Evolutionary conservation across 2,329 filamentous ascomycete genomes (phyloP), one percentile per base, ranked within the genome.

Genomic region (Periconia digitata): DNA sequence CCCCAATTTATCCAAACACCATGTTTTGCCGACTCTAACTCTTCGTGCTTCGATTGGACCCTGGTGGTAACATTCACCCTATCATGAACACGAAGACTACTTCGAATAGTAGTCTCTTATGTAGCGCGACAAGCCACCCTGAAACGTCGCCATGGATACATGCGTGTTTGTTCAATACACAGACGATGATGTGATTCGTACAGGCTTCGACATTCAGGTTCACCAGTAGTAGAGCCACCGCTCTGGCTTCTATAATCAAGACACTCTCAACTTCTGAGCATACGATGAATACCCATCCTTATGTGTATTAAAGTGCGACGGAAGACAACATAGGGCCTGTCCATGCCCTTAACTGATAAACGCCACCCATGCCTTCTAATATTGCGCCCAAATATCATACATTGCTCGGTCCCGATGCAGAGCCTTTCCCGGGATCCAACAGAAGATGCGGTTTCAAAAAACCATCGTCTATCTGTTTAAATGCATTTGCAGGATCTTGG

Each of bases 381-480:
- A 10, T 32, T 12, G 10, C n/a, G n/a, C 27, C 10, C 42, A 34
- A 16, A 27, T 53, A 36, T 62, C 55, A 71, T 16, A 69, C 68
- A 56, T 70, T 71, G 47, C 54, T 60, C 17, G 66, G 63, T 8
- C 68, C 68, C 2, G 67, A 62, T 1, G 67, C 68, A 34, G 53
- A 44, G 7, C 58, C 57, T 29, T 69, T 70, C 20, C 64, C 65
- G 17, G 72, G 87, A 72, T 96, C 92, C 17, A 97, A 80, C 56
- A 97, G 72, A 46, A 97, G 74, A 66, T 86, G 89, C 16, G 92
- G 92, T 77, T 97, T 97, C 72, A 97, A 92, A 70, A 91, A 96
- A 51, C 92, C 90, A 72, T 99, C 94, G 69, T 99, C 94, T 51
- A 99, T 76, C 73, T 96, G 92, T 58, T 85, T 86, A 72, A 99